Base-by-base conservation (phyloP, 2,329 filamentous ascomycete species). In the Penicillium glabrum region DNA sequence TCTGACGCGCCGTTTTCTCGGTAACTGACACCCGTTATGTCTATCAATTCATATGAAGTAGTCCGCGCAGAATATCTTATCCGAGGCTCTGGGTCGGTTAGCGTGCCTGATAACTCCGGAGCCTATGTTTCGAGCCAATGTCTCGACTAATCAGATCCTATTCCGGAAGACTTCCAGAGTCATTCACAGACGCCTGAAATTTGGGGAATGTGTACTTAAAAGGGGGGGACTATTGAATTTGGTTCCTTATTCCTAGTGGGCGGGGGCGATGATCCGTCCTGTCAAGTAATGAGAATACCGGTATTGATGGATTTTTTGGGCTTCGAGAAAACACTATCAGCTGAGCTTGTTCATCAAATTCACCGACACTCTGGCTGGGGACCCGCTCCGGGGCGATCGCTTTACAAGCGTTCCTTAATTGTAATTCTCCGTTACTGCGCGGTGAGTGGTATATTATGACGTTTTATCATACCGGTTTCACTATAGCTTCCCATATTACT, bases 321-420 rank as follows among this genome's bases (percentile, higher is more conserved):
- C 60, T 64, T 66, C 63, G 52, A 56, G 62, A 63, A 63, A 14
- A 33, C 54, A 52, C 53, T 51, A 60, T 65, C 62, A 65, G 62
- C 62, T 66, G 64, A 62, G 56, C 62, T 60, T 59, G 59, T 59
- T 39, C 59, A 63, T 27, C 57, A 23, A 66, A 64, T 66, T 65
- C 64, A 66, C 64, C 64, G 63, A 66, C 64, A 65, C 56, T 65
- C 54, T 45, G 59, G 62, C 46, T 26, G 14, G 23, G 19, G 49
- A 57, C 61, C 60, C 56, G 54, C 59, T 61, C 37, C 27, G 43
- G 49, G 59, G 49, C 51, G 62, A 65, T 66, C 63, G 55, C 51
- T 31, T 54, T 5, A 49, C 23, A 49, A 26, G 26, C 7, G 24
- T 11, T 46, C 24, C 14, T 27, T 19, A 10, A 33, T 24, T n/a